Conservation (phyloP, 331 rosid species). For the Spiraea crenata region DNA sequence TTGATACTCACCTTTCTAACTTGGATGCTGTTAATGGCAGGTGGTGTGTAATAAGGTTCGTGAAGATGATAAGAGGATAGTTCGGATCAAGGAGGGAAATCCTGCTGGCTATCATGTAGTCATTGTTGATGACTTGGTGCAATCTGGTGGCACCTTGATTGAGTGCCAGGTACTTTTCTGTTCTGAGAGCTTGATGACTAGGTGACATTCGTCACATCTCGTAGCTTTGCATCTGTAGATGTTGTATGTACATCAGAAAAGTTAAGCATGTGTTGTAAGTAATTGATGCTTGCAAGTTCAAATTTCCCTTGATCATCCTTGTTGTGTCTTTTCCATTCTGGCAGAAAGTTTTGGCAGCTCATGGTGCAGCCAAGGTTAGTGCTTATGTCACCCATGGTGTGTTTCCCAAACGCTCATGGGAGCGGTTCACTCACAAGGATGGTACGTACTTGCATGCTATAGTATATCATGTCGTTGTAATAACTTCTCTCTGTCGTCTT, state of each 20-base stretch:
- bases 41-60: constrained; percentile 92
- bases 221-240: not conserved
- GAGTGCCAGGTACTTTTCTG: constrained; percentile 75
- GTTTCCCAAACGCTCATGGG: constrained; percentile 88
- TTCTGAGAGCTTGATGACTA: not conserved
- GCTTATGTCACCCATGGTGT: constrained; percentile 94
- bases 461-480: not conserved
- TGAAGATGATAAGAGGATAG: constrained; percentile 91
- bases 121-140: constrained; percentile 96
- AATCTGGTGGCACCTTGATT: constrained; percentile 92
- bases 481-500: no score
- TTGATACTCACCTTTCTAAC: constrained; percentile 6
- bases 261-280: not conserved
- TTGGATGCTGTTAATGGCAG: constrained; percentile 43
- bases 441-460: constrained; percentile 40
- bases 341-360: constrained; percentile 83
- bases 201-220: not conserved
- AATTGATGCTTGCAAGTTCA: not conserved
- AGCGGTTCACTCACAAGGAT: constrained; percentile 59
- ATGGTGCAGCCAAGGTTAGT: constrained; percentile 88
- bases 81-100: constrained; percentile 88
- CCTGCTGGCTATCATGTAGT: constrained; percentile 84
- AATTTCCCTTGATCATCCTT: not conserved
- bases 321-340: constrained; percentile 19
- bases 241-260: not conserved